Percentiles rank a stretch among this genome's conserved stretches.
These are phyloP conservation scores for Metrosideros polymorpha DNA, from an alignment of 441 rosid genomes.

Conservation along the genomic window DNA sequence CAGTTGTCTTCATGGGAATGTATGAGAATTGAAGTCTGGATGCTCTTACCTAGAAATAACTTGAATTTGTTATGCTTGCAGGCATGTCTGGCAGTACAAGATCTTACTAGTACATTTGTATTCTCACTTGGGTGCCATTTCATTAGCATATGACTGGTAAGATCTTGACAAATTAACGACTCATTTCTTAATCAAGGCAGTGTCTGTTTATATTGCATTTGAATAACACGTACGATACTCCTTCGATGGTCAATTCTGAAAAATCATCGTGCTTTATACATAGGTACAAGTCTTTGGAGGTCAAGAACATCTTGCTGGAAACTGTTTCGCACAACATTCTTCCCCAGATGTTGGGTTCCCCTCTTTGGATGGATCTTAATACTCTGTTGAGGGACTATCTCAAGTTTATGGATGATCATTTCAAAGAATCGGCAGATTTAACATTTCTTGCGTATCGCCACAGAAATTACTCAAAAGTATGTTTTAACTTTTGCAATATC, in stretches of 20 bases:
- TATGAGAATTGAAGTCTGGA: not conserved
- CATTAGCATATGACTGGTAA: slow-evolving; percentile 86
- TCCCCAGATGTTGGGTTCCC: slow-evolving; percentile 80
- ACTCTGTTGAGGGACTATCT: slow-evolving; percentile 82
- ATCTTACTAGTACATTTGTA: slow-evolving; percentile 81
- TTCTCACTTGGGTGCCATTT: slow-evolving; percentile 69
- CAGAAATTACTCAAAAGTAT: slow-evolving; percentile 94
- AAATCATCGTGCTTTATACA: not conserved
- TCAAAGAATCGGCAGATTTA: slow-evolving; percentile 96
- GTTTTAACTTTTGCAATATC: not conserved
- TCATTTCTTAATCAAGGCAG: not conserved
- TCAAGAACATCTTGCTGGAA: slow-evolving; percentile 96
- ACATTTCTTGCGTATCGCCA: slow-evolving; percentile 98
- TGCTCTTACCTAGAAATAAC: slow-evolving; percentile 6
- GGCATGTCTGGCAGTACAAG: slow-evolving; percentile 88
- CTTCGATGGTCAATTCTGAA: slow-evolving; percentile 1
- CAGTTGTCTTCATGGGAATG: not conserved
- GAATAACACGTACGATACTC: not conserved
- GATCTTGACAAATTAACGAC: not conserved
- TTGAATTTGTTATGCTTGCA: slow-evolving; percentile 24
- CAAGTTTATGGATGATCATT: slow-evolving; percentile 98
- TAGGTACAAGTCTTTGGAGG: slow-evolving; percentile 94
- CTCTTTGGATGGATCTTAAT: slow-evolving; percentile 67
- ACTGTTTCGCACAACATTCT: slow-evolving; percentile 85
- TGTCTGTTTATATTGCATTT: not conserved